phyloP scores from a whole-genome alignment of 306 rosid species.

The cucumber (Cucumis sativus) region Cucumber_9930_V3 NC_026660.2:25501-26000 shows the following conservation, averaged over 20 bases:
- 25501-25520: slow-evolving; percentile 98
- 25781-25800: slow-evolving; percentile 84
- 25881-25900: slow-evolving; percentile 61
- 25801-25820: slow-evolving; percentile 35
- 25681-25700: slow-evolving; percentile 18
- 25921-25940: slow-evolving; percentile 79
- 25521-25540: slow-evolving; percentile 47
- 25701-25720: slow-evolving; percentile 23
- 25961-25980: slow-evolving; percentile 32
- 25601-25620: slow-evolving; percentile 22
- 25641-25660: slow-evolving; percentile 21
- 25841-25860: slow-evolving; percentile 29
- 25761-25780: slow-evolving; percentile 86
- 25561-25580: slow-evolving; percentile 65
- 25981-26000: slow-evolving; percentile 22
- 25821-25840: slow-evolving; percentile 32
- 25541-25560: slow-evolving; percentile 40
- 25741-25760: slow-evolving; percentile 58
- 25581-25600: slow-evolving; percentile 32
- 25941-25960: slow-evolving; percentile 26
- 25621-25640: slow-evolving; percentile 11
- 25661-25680: slow-evolving; percentile 20
- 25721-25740: slow-evolving; percentile 28
- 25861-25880: slow-evolving; percentile 40
- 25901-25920: slow-evolving; percentile 86